Evolutionary conservation across 202 grass and related monocot species (phyloP).

Genomic region (Digitaria exilis): DNA sequence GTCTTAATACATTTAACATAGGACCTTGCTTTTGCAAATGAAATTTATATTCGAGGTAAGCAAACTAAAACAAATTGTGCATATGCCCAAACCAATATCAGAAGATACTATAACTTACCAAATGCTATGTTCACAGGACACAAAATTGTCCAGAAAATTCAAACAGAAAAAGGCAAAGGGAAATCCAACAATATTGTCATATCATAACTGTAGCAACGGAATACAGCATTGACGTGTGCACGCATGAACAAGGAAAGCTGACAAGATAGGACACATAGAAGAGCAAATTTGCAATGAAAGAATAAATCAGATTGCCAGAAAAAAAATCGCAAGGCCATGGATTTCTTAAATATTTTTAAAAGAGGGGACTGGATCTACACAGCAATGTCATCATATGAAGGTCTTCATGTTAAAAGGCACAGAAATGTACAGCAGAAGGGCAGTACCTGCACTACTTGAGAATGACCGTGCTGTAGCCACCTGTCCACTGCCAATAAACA

Average conservation of each 20-base stretch:
- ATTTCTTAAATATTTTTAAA: background rate
- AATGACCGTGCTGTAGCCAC: constrained; percentile 56
- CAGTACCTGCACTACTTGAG: constrained; percentile 72
- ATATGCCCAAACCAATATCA: background rate
- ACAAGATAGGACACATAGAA: background rate
- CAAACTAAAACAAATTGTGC: background rate
- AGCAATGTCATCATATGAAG: constrained; percentile 1
- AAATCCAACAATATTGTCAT: background rate
- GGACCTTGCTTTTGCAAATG: background rate
- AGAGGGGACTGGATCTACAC: background rate
- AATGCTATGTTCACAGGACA: background rate
- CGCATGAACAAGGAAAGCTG: background rate
- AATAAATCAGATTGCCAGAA: background rate
- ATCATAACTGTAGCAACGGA: background rate
- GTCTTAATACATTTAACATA: constrained; percentile 25
- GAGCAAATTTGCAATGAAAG: background rate
- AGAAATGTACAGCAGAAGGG: constrained; percentile 14
- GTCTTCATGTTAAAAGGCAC: constrained; percentile 1
- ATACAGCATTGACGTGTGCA: background rate
- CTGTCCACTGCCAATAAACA: constrained; percentile 50
- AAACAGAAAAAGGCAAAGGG: background rate
- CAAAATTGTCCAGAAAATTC: background rate
- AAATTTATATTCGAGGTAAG: constrained; percentile 15
- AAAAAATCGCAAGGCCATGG: background rate
- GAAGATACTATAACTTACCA: background rate